Conservation (phyloP, 2,329 filamentous ascomycete genomes). For the Furcasterigmium sp. region DNA sequence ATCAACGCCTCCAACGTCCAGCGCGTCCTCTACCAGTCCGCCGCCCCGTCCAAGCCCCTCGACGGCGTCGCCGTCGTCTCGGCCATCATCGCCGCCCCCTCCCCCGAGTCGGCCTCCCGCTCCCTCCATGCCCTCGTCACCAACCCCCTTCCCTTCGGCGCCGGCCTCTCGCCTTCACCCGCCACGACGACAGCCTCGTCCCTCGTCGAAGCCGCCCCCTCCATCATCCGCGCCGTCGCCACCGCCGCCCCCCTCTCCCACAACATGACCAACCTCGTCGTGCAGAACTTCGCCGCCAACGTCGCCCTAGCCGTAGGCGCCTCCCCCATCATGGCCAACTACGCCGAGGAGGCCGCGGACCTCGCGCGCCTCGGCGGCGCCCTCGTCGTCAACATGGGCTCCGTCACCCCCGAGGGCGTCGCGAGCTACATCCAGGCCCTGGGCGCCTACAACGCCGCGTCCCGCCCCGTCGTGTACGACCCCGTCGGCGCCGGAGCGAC, state of each 20-base stretch:
- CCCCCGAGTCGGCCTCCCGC: slow-evolving; percentile 59
- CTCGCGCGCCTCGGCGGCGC: slow-evolving; percentile 72
- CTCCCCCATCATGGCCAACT: slow-evolving; percentile 91
- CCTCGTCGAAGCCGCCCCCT: slow-evolving; percentile 23
- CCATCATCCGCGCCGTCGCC: slow-evolving; percentile 56
- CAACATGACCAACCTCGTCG: slow-evolving; percentile 97
- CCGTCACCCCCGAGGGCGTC: slow-evolving; percentile 70
- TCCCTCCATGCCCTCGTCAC: slow-evolving; percentile 54
- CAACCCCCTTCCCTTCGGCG: slow-evolving; percentile 24
- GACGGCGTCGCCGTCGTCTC: slow-evolving; percentile 86
- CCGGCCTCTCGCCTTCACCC: too few relatives aligned
- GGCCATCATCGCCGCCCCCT: slow-evolving; percentile 70
- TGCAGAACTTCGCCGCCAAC: slow-evolving; percentile 92
- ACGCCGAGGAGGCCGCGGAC: slow-evolving; percentile 75
- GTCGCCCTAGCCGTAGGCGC: slow-evolving; percentile 79
- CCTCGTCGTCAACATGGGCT: slow-evolving; percentile 93
- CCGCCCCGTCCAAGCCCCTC: slow-evolving; percentile 49
- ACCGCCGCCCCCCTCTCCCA: slow-evolving; percentile 70
- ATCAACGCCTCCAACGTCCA: slow-evolving; percentile 74
- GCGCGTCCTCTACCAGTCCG: slow-evolving; percentile 67
- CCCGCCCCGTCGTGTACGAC: slow-evolving; percentile 76
- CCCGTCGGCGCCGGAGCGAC: slow-evolving; percentile 60
- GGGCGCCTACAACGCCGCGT: slow-evolving; percentile 71
- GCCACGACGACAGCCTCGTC: slow-evolving; percentile 6
- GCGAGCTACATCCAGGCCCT: slow-evolving; percentile 69